A percentile compares a stretch with the other conserved stretches of the same genome.
Evolutionary conservation across 2,329 filamentous ascomycete genomes (phyloP).

Genomic region (Cladosporium sp.): DNA sequence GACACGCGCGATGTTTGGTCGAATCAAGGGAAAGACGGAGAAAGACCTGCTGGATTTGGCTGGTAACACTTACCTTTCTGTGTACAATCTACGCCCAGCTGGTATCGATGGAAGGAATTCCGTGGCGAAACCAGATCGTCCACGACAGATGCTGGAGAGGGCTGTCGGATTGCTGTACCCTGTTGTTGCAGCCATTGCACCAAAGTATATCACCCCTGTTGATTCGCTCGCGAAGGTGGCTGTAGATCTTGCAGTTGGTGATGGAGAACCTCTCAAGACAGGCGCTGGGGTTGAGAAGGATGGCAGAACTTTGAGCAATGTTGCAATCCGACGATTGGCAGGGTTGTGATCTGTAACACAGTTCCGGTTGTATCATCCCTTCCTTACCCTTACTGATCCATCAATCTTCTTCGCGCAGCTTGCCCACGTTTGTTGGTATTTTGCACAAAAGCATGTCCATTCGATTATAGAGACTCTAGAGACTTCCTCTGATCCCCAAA

Average conservation of each 20-base stretch:
- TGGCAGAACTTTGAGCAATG: constrained; percentile 37
- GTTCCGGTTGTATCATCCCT: too few relatives aligned
- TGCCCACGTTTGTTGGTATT: too few relatives aligned
- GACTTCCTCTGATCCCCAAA: too few relatives aligned
- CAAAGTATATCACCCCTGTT: constrained; percentile 37
- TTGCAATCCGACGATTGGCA: constrained; percentile 38
- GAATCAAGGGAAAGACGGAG: constrained; percentile 67
- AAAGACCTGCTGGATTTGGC: constrained; percentile 52
- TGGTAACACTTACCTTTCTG: constrained; percentile 42
- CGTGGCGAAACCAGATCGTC: constrained; percentile 5
- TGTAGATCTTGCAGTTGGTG: constrained; percentile 47
- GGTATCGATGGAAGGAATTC: constrained; percentile 49
- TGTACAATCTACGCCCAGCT: constrained; percentile 56
- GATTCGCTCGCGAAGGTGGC: constrained; percentile 45
- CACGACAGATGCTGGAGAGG: constrained; percentile 24
- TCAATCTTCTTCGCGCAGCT: too few relatives aligned
- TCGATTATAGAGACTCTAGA: too few relatives aligned
- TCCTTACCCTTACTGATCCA: too few relatives aligned
- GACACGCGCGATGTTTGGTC: constrained; percentile 55
- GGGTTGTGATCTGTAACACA: not conserved
- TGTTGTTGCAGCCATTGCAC: not conserved
- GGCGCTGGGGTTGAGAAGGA: constrained; percentile 35
- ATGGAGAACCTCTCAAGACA: constrained; percentile 38
- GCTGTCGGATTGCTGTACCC: constrained; percentile 17
- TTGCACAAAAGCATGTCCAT: too few relatives aligned